Conservation (phyloP, 2,329 filamentous ascomycete genomes). For the Pseudogymnoascus sp. region DNA sequence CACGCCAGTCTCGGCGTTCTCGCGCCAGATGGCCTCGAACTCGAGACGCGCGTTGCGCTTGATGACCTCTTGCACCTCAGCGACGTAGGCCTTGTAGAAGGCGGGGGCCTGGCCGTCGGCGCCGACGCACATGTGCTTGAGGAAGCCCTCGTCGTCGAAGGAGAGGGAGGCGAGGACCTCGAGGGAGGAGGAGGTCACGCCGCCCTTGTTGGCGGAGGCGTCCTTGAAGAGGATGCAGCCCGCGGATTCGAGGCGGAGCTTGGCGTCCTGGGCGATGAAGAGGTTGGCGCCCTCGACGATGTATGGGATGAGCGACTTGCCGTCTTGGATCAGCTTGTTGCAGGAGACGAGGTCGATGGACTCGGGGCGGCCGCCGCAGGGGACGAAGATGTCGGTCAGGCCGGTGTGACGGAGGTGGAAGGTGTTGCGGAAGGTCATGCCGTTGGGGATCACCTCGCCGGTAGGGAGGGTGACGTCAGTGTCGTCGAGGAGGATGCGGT, state of each 20-base stretch:
- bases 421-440: conserved; percentile 92
- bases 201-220: conserved; percentile 96
- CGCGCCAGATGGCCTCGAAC: conserved; percentile 97
- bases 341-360: conserved; percentile 90
- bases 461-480: conserved; percentile 77
- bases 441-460: conserved; percentile 82
- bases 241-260: conserved; percentile 88
- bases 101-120: conserved; percentile 65
- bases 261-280: conserved; percentile 98
- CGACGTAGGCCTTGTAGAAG: conserved; percentile 92
- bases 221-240: conserved; percentile 96
- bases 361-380: conserved; percentile 91
- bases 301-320: conserved; percentile 81
- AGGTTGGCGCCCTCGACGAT: conserved; percentile 97
- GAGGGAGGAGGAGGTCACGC: conserved; percentile 92
- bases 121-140: conserved; percentile 89
- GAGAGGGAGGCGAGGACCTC: conserved; percentile 92
- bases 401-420: conserved; percentile 80
- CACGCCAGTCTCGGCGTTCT: conserved; percentile 73
- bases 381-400: conserved; percentile 82
- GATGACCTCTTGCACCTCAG: conserved; percentile 83
- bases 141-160: conserved; percentile 84
- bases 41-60: conserved; percentile 85
- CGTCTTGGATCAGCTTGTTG: conserved; percentile 78
- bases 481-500: conserved; percentile 87